Conservation (phyloP, 2,329 filamentous ascomycete genomes). For the Neonectria faginata region DNA sequence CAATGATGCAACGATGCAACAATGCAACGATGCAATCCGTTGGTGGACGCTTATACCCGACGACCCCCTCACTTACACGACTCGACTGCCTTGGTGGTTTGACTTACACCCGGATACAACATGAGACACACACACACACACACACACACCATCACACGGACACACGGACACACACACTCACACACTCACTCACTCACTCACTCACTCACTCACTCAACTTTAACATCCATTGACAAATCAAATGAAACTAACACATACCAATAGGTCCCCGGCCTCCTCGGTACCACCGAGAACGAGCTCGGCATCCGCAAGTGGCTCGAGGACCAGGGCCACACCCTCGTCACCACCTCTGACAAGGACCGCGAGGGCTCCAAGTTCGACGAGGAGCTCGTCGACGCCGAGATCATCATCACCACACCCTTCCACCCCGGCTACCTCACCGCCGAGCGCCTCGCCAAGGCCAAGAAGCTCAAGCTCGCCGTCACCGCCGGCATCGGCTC, state of each 20-base stretch:
- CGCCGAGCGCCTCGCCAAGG: slow-evolving; percentile 94
- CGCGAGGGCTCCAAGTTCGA: slow-evolving; percentile 93
- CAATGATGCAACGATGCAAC: slow-evolving; percentile 18
- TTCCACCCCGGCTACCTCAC: slow-evolving; percentile 99
- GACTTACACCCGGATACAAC: slow-evolving; percentile 24
- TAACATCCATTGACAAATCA: slow-evolving; percentile 28
- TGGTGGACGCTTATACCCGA: background rate
- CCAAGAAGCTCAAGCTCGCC: slow-evolving; percentile 98
- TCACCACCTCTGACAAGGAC: slow-evolving; percentile 99
- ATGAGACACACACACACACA: background rate
- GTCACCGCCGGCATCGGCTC: slow-evolving; percentile 98
- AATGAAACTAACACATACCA: background rate
- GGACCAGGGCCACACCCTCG: slow-evolving; percentile 93
- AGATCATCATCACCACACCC: slow-evolving; percentile 99
- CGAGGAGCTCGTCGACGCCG: slow-evolving; percentile 94
- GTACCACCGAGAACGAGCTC: slow-evolving; percentile 98
- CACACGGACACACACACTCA: background rate
- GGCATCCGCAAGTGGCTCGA: slow-evolving; percentile 98
- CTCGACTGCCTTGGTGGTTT: background rate
- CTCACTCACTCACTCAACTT: background rate
- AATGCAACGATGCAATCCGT: slow-evolving; percentile 16
- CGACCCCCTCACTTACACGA: slow-evolving; percentile 9
- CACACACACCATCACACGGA: background rate
- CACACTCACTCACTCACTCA: background rate
- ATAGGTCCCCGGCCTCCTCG: slow-evolving; percentile 83